Evolutionary conservation across 2,329 filamentous ascomycete species (phyloP), one percentile per base, ranked within the genome.

Genomic region (Aspergillus uvarum): DNA sequence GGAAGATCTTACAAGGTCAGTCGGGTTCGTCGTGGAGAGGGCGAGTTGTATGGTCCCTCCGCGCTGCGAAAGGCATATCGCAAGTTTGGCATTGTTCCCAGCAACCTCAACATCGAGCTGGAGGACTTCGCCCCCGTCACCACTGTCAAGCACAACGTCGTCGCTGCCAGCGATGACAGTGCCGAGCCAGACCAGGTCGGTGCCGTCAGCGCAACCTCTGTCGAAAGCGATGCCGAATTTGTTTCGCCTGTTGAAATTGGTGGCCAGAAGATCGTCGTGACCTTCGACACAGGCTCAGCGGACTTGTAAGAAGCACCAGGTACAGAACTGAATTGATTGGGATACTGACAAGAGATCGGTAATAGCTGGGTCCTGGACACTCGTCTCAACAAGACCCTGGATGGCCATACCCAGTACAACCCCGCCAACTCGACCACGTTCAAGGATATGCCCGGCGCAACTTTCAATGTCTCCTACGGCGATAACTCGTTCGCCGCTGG

Each of bases 251-350:
- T 91, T 55, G 82, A 72, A n/a, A 83, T 92, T 63, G 89, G 89
- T 61, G 87, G 86, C 5, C 89, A 91, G 76, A 83, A 81, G 4
- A 68, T 92, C 59, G 85, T 87, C 69, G 77, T 92, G 71, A 85
- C 90, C 72, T 90, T 92, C 70, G 89, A 92, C 74, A 89, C 87
- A n/a, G 89, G 89, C 59, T 91, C 88, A 2, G 84, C 89, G 12
- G 89, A 91, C 74, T 81, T 90, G 78, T 86, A 81, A 71, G 83
- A 6, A 44, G 7, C 6, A 7, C 14, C 16, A 2, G 16, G 16
- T 44, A 7, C 72, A 0, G 14, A 6, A 50, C 26, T 21, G 16
- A 2, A 42, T 55, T 21, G n/a, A 16, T n/a, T 5, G n/a, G 16
- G 22, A 14, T 2, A 42, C 55, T 53, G 24, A 54, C 54, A 16